Evolutionary conservation across 805 yeast genomes (phyloP), one percentile per base, ranked within the genome.

Genomic region (Cyberlindnera euphorbiiphila): DNA sequence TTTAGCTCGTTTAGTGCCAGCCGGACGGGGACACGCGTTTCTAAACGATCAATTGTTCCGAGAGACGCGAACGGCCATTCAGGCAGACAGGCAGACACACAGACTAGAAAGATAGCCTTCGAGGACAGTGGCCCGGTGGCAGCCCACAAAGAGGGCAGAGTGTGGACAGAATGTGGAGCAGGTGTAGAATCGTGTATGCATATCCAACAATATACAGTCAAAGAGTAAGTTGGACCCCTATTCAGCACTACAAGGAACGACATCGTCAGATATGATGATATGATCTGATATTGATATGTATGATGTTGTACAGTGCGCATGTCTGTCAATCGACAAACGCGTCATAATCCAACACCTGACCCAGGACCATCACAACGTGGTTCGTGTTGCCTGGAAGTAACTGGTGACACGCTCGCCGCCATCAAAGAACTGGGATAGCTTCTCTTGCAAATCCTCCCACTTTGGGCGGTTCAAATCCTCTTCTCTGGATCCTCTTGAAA

Each of bases 371-470:
- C 14, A 17, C 23, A 9, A 26, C 7, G 36, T 43, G 10, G 46
- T 47, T 44, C 81, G 61, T 0, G 81, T 76, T 12, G 71, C 64
- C 44, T 61, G 62, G 62, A 77, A 78, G 46, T 78, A 77, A 25
- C 61, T 64, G 0, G 68, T 64, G 24, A 76, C 61, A 32, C 71
- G 62, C 23, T 60, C 56, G 15, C 61, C 62, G 17, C 68, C 77
- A 47, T 72, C 78, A 48, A 52, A 73, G 56, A 53, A 65, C 45
- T 36, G 55, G 41, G 36, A 70, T 56, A 59, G 56, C 62, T 49
- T 61, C 44, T 45, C 59, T 39, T 62, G 69, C 47, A 68, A 64
- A 34, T 84, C 87, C 49, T 62, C 76, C 81, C 72, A 79, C 49
- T 57, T 71, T 39, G 69, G 74, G 52, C 68, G 68, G 64, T 72